A percentile compares a stretch with the other conserved stretches of the same genome.
phyloP scores from a whole-genome alignment of 345 rosid genomes.

The Mangifera indica region DNA sequence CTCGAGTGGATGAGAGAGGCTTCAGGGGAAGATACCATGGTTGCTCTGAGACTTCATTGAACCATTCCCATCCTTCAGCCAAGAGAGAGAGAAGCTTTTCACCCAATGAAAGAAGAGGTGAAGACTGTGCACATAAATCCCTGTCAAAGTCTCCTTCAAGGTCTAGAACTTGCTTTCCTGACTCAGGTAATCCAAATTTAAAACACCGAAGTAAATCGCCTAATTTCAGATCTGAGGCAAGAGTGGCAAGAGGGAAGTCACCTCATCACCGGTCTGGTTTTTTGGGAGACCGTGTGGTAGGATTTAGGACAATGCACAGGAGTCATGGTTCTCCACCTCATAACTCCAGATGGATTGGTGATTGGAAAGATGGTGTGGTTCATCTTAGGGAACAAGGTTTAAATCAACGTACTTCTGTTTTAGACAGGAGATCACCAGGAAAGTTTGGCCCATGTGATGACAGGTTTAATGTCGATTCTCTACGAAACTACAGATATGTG shows the following conservation, averaged over 20 bases:
- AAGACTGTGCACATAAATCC: background rate
- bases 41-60: constrained; percentile 12
- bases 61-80: constrained; percentile 2
- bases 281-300: constrained; percentile 1
- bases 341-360: constrained; percentile 17
- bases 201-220: constrained; percentile 15
- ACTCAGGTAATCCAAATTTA: constrained; percentile 3
- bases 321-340: constrained; percentile 22
- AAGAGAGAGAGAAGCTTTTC: constrained; percentile 23
- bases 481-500: constrained; percentile 4
- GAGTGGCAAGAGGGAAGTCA: constrained; percentile 10
- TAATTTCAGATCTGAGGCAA: constrained; percentile 16
- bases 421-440: constrained; percentile 6
- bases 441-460: background rate
- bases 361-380: constrained; percentile 14
- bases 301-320: constrained; percentile 8
- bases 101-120: constrained; percentile 19
- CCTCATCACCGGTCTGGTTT: constrained; percentile 15
- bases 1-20: constrained; percentile 9
- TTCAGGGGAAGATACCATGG: constrained; percentile 13
- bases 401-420: constrained; percentile 10
- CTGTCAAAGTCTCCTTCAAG: constrained; percentile 16
- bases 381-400: constrained; percentile 14
- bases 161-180: constrained; percentile 16
- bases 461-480: constrained; percentile 14